Conservation (phyloP, 441 rosid species). For the Cnidoscolus chayamansa region DNA sequence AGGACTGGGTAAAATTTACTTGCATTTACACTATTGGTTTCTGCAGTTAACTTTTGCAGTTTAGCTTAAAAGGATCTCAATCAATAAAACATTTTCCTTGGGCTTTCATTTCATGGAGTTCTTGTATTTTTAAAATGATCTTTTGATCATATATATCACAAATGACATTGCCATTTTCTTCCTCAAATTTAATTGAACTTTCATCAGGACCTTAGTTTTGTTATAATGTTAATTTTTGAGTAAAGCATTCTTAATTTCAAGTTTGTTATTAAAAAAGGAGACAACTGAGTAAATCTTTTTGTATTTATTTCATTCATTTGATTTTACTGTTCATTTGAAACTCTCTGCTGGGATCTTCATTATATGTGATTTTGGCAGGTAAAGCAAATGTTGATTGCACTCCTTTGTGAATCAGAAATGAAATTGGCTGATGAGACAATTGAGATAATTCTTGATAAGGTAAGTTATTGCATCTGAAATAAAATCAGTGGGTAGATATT, state of each 20-base stretch:
- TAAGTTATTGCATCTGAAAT: slow-evolving; percentile 24
- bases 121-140: neutral
- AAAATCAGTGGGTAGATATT: neutral
- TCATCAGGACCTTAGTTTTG: neutral
- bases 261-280: neutral
- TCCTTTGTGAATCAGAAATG: slow-evolving; percentile 87
- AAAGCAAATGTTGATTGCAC: slow-evolving; percentile 94
- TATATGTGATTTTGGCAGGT: slow-evolving; percentile 58
- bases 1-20: no score
- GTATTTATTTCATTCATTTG: slow-evolving; percentile 18
- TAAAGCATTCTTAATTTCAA: neutral
- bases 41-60: neutral
- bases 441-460: slow-evolving; percentile 93
- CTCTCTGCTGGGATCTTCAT: slow-evolving; percentile 31
- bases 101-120: neutral
- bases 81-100: neutral
- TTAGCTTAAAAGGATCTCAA: neutral
- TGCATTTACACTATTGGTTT: neutral
- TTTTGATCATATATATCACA: neutral
- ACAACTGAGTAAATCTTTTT: neutral
- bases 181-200: neutral
- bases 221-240: neutral
- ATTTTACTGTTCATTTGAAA: slow-evolving; percentile 12
- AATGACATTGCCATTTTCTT: neutral
- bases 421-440: slow-evolving; percentile 90